Evolutionary conservation across 371 early-diverging fungal genomes (phyloP), one percentile per base, ranked within the genome.

Genomic region (Entomophthora muscae): DNA sequence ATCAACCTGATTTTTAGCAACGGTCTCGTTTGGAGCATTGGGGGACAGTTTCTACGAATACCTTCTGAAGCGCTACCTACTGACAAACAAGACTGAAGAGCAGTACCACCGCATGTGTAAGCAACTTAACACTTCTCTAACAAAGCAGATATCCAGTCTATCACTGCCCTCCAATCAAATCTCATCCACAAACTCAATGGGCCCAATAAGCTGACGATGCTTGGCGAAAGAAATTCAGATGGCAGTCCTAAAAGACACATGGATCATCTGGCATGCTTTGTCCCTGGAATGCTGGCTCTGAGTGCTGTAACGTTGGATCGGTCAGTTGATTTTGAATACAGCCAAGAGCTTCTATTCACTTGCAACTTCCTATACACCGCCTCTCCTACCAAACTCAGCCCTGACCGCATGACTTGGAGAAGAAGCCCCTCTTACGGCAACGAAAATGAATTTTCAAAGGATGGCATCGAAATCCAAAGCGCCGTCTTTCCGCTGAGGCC

Each of bases 351-450:
- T 7, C 12, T 23, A 12, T 23, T 21, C 24, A 21, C 55, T 23
- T 55, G 55, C 24, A 22, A 55, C 24, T 26, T 22, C 10, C 26
- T 55, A 12, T 55, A 55, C 24, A 21, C 21, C 7, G 10, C 23
- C 10, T 70, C 78, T 1, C 63, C 64, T 0, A 76, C 83, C 1
- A 78, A 81, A 0, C 65, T 86, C 1, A 75, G 77, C 17, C 78
- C 84, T 0, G 86, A 88, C 54, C 67, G 52, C 0, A 71, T 76
- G 70, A 51, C 52, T 17, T 55, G 55, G 55, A n/a, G n/a, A n/a
- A n/a, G n/a, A n/a, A n/a, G n/a, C n/a, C n/a, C n/a, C n/a, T n/a
- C n/a, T n/a, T n/a, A n/a, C n/a, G n/a, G n/a, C n/a, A n/a, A n/a
- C n/a, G n/a, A n/a, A n/a, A n/a, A n/a, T n/a, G n/a, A n/a, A n/a